These are phyloP conservation scores for Entomophthora muscae DNA, from an alignment of 371 early-diverging fungal genomes.

Conservation along the genomic window DNA sequence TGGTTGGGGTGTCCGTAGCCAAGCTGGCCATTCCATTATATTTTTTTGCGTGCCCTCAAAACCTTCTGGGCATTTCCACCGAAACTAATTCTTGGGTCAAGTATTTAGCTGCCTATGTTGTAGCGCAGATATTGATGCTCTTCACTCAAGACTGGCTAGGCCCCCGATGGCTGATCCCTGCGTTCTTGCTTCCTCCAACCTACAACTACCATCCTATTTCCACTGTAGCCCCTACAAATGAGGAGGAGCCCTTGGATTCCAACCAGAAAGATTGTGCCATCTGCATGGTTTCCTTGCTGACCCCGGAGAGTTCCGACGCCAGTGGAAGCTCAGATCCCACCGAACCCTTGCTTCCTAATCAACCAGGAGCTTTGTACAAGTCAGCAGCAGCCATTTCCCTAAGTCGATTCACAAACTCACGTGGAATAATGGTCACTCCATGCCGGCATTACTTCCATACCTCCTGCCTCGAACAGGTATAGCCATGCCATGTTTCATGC, in stretches of 20 bases:
- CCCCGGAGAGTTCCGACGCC: not conserved
- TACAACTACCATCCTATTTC: not conserved
- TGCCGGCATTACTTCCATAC: constrained; percentile 6
- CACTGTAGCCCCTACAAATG: not conserved
- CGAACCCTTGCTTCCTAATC: not conserved
- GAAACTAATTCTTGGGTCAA: constrained; percentile 1
- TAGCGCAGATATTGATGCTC: not conserved
- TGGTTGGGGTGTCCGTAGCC: not conserved
- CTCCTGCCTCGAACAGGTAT: constrained; percentile 7
- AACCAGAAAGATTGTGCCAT: constrained; percentile 3
- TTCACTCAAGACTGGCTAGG: not conserved
- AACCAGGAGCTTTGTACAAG: not conserved
- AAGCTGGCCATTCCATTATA: constrained; percentile 4
- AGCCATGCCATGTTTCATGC: too few relatives aligned
- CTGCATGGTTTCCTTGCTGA: constrained; percentile 6
- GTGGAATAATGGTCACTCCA: not conserved
- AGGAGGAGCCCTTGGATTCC: not conserved
- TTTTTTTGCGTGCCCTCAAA: not conserved
- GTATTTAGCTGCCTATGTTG: not conserved
- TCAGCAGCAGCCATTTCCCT: not conserved
- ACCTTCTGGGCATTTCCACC: not conserved
- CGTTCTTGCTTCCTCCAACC: not conserved
- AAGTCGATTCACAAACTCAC: not conserved
- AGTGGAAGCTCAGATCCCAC: not conserved
- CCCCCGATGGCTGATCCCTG: constrained; percentile 4